phyloP scores from a whole-genome alignment of 768 basidiomycete species.

The Mycena crocata region DNA sequence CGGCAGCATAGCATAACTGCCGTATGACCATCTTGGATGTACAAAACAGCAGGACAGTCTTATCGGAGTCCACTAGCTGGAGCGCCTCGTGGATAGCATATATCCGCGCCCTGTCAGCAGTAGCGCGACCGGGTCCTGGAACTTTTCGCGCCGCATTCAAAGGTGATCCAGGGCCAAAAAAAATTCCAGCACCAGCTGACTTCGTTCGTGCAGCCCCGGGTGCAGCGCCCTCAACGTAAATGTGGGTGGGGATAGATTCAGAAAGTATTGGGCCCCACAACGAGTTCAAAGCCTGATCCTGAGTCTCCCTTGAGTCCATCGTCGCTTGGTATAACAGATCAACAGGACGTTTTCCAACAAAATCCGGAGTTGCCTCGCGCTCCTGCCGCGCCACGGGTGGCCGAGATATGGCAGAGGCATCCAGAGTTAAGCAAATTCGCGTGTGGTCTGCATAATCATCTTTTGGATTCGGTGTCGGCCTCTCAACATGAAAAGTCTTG shows the following conservation, averaged over 20 bases:
- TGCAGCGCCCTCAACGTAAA: conserved; percentile 2
- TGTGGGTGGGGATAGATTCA: neutral
- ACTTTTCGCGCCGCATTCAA: neutral
- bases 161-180: neutral
- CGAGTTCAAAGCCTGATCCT: neutral
- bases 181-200: neutral
- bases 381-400: too few relatives aligned
- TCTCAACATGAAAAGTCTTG: conserved; percentile 1
- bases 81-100: conserved; percentile 3
- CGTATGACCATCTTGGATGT: conserved; percentile 7
- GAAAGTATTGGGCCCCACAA: neutral
- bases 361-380: neutral
- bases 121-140: neutral
- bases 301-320: neutral
- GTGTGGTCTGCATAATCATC: conserved; percentile 11
- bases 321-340: neutral
- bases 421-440: neutral
- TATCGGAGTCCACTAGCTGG: neutral
- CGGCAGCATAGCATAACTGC: neutral
- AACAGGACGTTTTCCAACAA: neutral
- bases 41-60: neutral
- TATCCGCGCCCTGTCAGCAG: neutral
- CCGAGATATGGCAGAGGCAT: neutral
- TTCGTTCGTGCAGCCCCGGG: neutral
- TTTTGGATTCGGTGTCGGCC: neutral